Evolutionary conservation across 345 rosid genomes (phyloP), one percentile per base, ranked within the genome.

Genomic region (Eucalyptus albens): DNA sequence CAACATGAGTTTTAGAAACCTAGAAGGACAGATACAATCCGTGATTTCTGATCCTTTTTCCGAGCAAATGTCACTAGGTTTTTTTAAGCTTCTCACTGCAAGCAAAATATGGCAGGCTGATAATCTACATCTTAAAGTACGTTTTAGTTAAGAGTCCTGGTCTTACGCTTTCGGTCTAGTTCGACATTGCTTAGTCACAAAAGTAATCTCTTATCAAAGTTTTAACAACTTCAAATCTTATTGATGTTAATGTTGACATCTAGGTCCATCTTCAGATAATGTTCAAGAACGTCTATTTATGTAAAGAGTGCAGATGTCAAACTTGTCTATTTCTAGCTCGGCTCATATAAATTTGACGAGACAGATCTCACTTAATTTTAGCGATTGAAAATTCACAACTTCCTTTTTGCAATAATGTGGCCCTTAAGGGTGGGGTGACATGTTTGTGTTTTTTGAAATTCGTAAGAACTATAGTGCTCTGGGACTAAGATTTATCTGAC

Each of bases 401-500:
- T 77, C 27, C 27, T 77, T 40, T 77, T 77, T 37, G 27, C 26
- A 22, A 77, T 77, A 77, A 37, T 77, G 4, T 53, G 40, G 21
- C 77, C 27, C 27, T 86, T 21, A 33, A 51, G 27, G 33, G 65
- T 51, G 17, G 55, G 88, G 62, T 56, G n/a, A 72, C 87, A 29
- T 50, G 45, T 51, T 86, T 24, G 24, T 42, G 8, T 19, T 37
- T 37, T 24, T 77, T 21, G 83, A 77, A 37, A 77, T 77, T 37
- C 15, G 3, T 77, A 37, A 77, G 45, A 77, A 21, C 27, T 77
- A 37, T 87, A 42, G 37, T n/a, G 49, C 89, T 56, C n/a, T 59
- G 51, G 88, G 77, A 90, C 90, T 90, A 88, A 88, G 47, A 50
- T 88, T 90, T 89, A 92, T 94, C 92, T 92, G 94, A 95, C 94